phyloP scores from a whole-genome alignment of 805 yeast genomes.

The Starmera quercuum region DNA sequence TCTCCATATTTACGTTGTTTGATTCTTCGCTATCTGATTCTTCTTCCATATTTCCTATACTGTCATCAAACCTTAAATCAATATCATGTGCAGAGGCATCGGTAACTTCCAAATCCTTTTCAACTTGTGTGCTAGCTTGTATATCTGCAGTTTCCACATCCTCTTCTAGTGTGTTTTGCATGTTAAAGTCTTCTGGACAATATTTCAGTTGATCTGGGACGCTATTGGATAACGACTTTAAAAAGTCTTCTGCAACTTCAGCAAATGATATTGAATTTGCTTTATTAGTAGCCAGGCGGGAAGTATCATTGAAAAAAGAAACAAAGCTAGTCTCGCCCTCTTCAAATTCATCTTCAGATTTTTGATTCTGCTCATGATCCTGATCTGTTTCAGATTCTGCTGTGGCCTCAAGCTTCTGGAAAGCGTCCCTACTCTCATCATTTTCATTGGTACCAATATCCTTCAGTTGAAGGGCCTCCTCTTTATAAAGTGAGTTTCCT shows the following conservation, averaged over 20 bases:
- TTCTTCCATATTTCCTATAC: neutral
- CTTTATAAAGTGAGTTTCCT: too few relatives aligned
- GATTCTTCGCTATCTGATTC: neutral
- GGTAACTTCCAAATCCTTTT: neutral
- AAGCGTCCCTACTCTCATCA: too few relatives aligned
- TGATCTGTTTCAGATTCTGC: neutral
- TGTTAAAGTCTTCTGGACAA: neutral
- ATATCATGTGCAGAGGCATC: too few relatives aligned
- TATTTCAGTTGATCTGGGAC: too few relatives aligned
- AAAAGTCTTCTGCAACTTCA: conserved; percentile 10
- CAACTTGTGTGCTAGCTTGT: conserved; percentile 1
- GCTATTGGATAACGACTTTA: conserved; percentile 2
- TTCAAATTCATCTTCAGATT: neutral
- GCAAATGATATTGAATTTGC: conserved; percentile 6
- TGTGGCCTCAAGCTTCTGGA: too few relatives aligned
- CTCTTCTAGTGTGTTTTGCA: neutral
- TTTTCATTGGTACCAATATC: too few relatives aligned
- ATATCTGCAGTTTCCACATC: conserved; percentile 1
- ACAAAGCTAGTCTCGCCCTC: conserved; percentile 9
- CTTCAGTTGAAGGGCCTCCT: too few relatives aligned
- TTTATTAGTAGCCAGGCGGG: neutral
- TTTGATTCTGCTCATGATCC: neutral
- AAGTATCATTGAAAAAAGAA: conserved; percentile 8
- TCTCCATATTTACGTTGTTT: neutral
- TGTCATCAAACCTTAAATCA: neutral